Evolutionary conservation across 768 basidiomycete genomes (phyloP), one percentile per base, ranked within the genome.

Genomic region (Hygrocybe coccinea): DNA sequence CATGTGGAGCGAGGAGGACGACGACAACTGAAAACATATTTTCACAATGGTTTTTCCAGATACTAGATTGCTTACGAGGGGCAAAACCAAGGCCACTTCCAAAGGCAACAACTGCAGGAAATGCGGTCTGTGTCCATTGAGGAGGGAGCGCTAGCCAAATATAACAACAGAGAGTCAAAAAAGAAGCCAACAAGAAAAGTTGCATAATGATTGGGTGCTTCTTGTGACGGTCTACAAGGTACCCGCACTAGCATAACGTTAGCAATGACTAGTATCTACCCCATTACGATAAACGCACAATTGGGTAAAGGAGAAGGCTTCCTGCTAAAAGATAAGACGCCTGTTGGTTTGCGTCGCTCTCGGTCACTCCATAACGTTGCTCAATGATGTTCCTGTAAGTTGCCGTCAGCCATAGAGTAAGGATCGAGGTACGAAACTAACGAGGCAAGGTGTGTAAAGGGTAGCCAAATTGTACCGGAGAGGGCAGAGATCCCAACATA

Each of bases 361-460:
- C 89, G 2, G 76, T 65, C 55, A 89, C 64, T 24, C 73, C 60
- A 62, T 85, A 91, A 7, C 88, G 81, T 37, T 72, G 77, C 63
- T 91, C 81, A 19, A 91, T 80, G 51, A 91, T 78, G 62, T 89
- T 89, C 25, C 88, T 90, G 44, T 58, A 5, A 10, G n/a, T 21
- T n/a, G 61, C 53, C 53, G 62, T 37, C 45, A 53, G 36, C 46
- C 21, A 37, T 37, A 25, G 10, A 37, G 2, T 8, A 37, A 37
- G 34, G 43, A 35, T 49, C 11, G 46, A 19, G 43, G 29, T 35
- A 46, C 41, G 11, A 8, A 33, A 67, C 83, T 64, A 64, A 88
- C 87, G 89, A 76, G 12, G 85, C 82, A 45, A 91, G 80, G 64
- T 90, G 87, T 11, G 81, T 82, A 65, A 89, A 90, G 2, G 89